A percentile compares a stretch with the other conserved stretches of the same genome.
Evolutionary conservation across 2,329 filamentous ascomycete species (phyloP).

Genomic region (Gnomoniopsis smithogilvyi): DNA sequence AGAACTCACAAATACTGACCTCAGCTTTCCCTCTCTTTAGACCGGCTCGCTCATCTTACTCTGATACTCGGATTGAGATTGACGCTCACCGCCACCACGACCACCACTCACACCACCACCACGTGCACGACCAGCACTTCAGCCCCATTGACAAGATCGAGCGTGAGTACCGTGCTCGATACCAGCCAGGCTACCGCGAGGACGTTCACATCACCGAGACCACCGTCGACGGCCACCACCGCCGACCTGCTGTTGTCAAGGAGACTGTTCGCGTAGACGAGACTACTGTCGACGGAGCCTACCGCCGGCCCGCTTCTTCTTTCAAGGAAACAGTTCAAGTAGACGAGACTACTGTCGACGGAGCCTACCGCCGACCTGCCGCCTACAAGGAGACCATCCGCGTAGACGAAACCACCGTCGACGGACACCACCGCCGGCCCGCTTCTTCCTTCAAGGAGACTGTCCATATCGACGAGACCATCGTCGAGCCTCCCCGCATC

Average conservation of each 20-base stretch:
- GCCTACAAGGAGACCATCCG: slow-evolving; percentile 29
- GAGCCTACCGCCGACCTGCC: slow-evolving; percentile 30
- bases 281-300: slow-evolving; percentile 33
- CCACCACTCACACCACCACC: slow-evolving; percentile 25
- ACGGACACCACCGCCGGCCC: slow-evolving; percentile 32
- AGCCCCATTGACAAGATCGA: slow-evolving; percentile 60
- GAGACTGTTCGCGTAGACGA: slow-evolving; percentile 34
- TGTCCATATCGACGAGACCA: slow-evolving; percentile 27
- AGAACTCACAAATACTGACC: slow-evolving; percentile 1
- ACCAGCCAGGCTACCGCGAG: slow-evolving; percentile 48
- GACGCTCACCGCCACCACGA: slow-evolving; percentile 39
- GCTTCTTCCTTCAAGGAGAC: slow-evolving; percentile 29
- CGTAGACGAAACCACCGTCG: slow-evolving; percentile 31
- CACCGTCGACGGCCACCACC: slow-evolving; percentile 37
- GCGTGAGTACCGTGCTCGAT: slow-evolving; percentile 62
- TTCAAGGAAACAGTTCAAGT: slow-evolving; percentile 31
- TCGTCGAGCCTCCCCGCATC: slow-evolving; percentile 36
- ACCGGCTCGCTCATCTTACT: slow-evolving; percentile 42
- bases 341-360: slow-evolving; percentile 35
- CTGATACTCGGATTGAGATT: slow-evolving; percentile 65
- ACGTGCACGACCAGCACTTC: slow-evolving; percentile 26
- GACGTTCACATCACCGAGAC: slow-evolving; percentile 32
- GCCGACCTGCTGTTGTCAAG: slow-evolving; percentile 20
- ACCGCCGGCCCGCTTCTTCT: slow-evolving; percentile 29
- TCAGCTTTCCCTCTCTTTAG: slow-evolving; percentile 23